Evolutionary conservation across 257 asterid species (phyloP).

Genomic region (Solanum chmielewskii): DNA sequence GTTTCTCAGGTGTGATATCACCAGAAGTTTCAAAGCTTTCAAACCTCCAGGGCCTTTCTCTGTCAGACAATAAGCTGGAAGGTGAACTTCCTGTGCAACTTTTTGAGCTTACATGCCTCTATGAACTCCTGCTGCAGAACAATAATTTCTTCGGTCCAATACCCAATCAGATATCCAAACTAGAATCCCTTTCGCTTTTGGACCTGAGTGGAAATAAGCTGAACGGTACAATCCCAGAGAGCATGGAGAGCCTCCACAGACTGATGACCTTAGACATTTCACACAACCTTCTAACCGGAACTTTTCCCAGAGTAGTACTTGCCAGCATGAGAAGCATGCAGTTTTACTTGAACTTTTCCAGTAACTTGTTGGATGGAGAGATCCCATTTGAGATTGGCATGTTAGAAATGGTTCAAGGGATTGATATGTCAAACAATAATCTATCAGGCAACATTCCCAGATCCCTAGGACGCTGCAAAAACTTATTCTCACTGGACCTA

Average conservation of each 20-base stretch:
- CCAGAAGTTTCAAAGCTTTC: slow-evolving; percentile 39
- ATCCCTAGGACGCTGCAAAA: slow-evolving; percentile 43
- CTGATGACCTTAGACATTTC: slow-evolving; percentile 51
- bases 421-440: slow-evolving; percentile 53
- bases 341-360: slow-evolving; percentile 51
- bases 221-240: slow-evolving; percentile 45
- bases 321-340: slow-evolving; percentile 53
- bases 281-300: slow-evolving; percentile 41
- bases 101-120: slow-evolving; percentile 36
- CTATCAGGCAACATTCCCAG: slow-evolving; percentile 49
- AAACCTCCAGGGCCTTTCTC: slow-evolving; percentile 48
- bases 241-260: slow-evolving; percentile 28
- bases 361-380: slow-evolving; percentile 40
- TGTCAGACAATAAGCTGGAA: slow-evolving; percentile 36
- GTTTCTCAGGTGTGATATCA: slow-evolving; percentile 54
- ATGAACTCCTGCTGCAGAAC: slow-evolving; percentile 38
- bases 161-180: slow-evolving; percentile 38
- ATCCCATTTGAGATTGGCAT: slow-evolving; percentile 52
- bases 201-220: slow-evolving; percentile 62
- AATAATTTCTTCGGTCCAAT: slow-evolving; percentile 45
- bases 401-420: slow-evolving; percentile 66
- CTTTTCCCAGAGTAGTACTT: slow-evolving; percentile 29
- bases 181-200: slow-evolving; percentile 34
- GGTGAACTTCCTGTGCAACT: slow-evolving; percentile 48
- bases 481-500: slow-evolving; percentile 46